Percentiles rank a stretch among this genome's conserved stretches.
These are phyloP conservation scores for Lachancea meyersii DNA, from an alignment of 805 yeast genomes.

Conservation along the genomic window DNA sequence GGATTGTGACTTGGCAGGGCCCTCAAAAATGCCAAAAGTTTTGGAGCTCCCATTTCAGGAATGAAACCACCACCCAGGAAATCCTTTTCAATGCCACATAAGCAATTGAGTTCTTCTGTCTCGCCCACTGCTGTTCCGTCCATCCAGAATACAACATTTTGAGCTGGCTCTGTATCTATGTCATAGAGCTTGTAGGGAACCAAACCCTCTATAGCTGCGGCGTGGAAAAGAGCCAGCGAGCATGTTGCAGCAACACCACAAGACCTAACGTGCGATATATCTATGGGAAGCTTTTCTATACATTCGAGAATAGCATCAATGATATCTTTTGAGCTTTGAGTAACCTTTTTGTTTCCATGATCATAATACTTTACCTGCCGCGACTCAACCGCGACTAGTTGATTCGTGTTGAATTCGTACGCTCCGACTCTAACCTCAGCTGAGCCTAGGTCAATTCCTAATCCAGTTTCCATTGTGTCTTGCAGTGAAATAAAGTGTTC, in stretches of 20 bases:
- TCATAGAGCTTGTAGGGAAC: conserved; percentile 34
- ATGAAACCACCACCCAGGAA: conserved; percentile 41
- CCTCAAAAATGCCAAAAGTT: conserved; percentile 38
- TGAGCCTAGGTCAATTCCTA: conserved; percentile 50
- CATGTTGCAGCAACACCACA: conserved; percentile 52
- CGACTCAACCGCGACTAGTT: conserved; percentile 10
- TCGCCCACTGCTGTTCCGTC: conserved; percentile 41
- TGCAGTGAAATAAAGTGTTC: no score
- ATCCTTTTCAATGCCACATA: conserved; percentile 13
- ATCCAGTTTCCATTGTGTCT: conserved; percentile 12
- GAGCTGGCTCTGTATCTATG: conserved; percentile 15
- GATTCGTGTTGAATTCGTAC: conserved; percentile 16
- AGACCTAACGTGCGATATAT: conserved; percentile 15
- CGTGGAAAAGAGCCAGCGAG: conserved; percentile 44
- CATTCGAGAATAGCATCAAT: conserved; percentile 30
- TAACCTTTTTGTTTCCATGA: conserved; percentile 19
- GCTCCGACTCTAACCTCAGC: conserved; percentile 41
- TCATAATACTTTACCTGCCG: conserved; percentile 24
- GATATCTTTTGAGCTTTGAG: conserved; percentile 41
- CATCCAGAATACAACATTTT: conserved; percentile 56
- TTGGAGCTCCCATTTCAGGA: conserved; percentile 56
- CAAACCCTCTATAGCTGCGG: conserved; percentile 10
- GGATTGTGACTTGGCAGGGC: conserved; percentile 16
- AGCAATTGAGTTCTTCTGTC: conserved; percentile 28
- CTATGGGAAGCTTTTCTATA: conserved; percentile 12